phyloP scores from a whole-genome alignment of 1,284 basidiomycete genomes.

The Irpex sp. region DNA sequence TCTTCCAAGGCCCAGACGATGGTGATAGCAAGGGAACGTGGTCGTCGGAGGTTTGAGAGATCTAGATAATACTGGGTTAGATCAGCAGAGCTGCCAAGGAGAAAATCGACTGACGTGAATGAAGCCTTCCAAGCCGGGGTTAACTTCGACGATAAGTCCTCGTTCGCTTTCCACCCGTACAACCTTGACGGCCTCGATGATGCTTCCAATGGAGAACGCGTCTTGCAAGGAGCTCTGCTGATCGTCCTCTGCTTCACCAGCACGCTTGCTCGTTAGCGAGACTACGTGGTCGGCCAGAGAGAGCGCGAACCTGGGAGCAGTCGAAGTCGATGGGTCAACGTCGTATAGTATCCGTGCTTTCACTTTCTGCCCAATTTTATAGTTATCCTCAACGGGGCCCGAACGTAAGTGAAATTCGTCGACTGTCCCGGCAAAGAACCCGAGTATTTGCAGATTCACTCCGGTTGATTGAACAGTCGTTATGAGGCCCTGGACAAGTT shows the following conservation, averaged over 20 bases:
- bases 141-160: constrained; percentile 72
- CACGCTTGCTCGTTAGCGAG: constrained; percentile 39
- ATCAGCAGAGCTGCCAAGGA: neutral
- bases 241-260: constrained; percentile 28
- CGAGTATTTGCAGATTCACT: constrained; percentile 87
- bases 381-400: constrained; percentile 46
- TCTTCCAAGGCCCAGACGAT: constrained; percentile 75
- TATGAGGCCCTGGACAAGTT: constrained; percentile 81
- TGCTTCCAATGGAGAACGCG: constrained; percentile 71
- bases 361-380: constrained; percentile 84
- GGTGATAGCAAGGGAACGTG: constrained; percentile 75
- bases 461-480: constrained; percentile 80
- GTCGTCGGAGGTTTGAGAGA: constrained; percentile 92
- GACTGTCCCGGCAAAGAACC: constrained; percentile 92
- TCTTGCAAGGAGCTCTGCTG: constrained; percentile 40
- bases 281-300: constrained; percentile 76
- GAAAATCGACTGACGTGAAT: constrained; percentile 67
- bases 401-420: constrained; percentile 78
- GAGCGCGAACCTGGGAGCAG: constrained; percentile 80
- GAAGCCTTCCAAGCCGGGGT: constrained; percentile 71
- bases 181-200: constrained; percentile 73
- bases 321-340: constrained; percentile 46
- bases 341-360: constrained; percentile 89
- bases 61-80: constrained; percentile 42
- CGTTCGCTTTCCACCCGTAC: constrained; percentile 76